Base-by-base conservation (phyloP, 1,284 basidiomycete genomes). In the Bjerkandera adusta region DNA sequence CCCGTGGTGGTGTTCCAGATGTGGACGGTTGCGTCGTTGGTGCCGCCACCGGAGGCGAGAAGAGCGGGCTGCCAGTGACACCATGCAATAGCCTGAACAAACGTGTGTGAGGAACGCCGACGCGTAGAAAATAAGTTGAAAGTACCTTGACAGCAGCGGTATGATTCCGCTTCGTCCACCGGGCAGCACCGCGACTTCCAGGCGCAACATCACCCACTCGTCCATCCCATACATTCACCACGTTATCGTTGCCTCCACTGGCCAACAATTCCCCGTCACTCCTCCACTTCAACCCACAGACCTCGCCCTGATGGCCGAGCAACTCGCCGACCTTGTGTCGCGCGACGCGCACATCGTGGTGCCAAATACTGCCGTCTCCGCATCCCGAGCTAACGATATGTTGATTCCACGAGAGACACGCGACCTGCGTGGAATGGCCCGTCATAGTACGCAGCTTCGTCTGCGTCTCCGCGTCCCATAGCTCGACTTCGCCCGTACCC, bases 191-290 rank as follows among this genome's bases (percentile, higher is more conserved):
- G 35, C 85, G 71, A 1, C 81, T 71, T 10, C 77, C 76, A 26
- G 79, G 72, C 2, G 68, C 73, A 4, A 83, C 78, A 58, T 87
- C 83, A 0, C 84, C 83, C 0, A 90, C 67, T 26, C 91, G 75
- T 0, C 85, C 85, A 59, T 97, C 95, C 95, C 94, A 97, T 45
- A 96, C 88, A 63, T 97, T 96, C 47, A 97, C 92, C 13, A 96
- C 90, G 56, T 97, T 97, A 66, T 97, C 95, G 64, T 97, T 97
- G 0, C 92, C 93, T 5, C 95, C 94, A 56, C 88, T 92, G 0
- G 94, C 95, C 24, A 97, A 75, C n/a, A 95, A 72, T 63, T 93
- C 86, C 0, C 90, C 91, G 54, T 92, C 91, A 2, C 72, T 62
- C 34, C 92, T 73, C 92, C 92, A 95, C 54, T 80, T 81, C 48